These are phyloP conservation scores for Kitagawia praeruptora DNA, from an alignment of 129 eudicot genomes.

Conservation along the genomic window DNA sequence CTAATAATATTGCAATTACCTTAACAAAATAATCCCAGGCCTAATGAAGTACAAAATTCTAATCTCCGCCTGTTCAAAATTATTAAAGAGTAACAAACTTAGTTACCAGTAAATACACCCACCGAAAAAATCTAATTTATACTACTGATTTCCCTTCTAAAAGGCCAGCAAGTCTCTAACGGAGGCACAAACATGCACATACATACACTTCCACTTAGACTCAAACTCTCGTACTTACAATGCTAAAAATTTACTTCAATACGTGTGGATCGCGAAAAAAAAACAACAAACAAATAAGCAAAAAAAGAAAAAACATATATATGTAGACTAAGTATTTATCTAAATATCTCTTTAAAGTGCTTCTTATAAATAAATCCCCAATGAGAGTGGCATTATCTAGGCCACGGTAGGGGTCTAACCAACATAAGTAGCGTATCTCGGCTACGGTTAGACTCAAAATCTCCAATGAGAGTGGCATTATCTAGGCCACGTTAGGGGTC, in stretches of 20 bases:
- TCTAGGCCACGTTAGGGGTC: too few relatives aligned
- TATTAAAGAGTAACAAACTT: not conserved
- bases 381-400: too few relatives aligned
- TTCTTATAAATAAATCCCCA: too few relatives aligned
- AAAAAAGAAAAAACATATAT: not conserved
- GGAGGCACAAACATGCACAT: not conserved
- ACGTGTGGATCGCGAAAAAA: not conserved
- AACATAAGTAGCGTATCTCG: too few relatives aligned
- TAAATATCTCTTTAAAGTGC: too few relatives aligned
- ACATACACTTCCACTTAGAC: not conserved
- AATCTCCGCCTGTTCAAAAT: constrained; percentile 27
- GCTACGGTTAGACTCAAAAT: too few relatives aligned
- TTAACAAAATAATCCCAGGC: not conserved
- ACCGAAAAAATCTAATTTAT: not conserved
- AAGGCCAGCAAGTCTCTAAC: not conserved
- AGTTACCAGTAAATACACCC: not conserved
- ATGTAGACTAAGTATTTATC: too few relatives aligned
- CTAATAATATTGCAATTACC: not conserved
- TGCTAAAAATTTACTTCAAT: not conserved
- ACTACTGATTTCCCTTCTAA: too few relatives aligned
- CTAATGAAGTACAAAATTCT: constrained; percentile 5
- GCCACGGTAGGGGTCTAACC: too few relatives aligned
- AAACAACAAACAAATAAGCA: not conserved
- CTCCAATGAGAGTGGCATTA: too few relatives aligned
- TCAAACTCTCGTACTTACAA: not conserved